Evolutionary conservation across 2,329 filamentous ascomycete species (phyloP), one percentile per base, ranked within the genome.

Genomic region (Neopestalotiopsis clavispora): DNA sequence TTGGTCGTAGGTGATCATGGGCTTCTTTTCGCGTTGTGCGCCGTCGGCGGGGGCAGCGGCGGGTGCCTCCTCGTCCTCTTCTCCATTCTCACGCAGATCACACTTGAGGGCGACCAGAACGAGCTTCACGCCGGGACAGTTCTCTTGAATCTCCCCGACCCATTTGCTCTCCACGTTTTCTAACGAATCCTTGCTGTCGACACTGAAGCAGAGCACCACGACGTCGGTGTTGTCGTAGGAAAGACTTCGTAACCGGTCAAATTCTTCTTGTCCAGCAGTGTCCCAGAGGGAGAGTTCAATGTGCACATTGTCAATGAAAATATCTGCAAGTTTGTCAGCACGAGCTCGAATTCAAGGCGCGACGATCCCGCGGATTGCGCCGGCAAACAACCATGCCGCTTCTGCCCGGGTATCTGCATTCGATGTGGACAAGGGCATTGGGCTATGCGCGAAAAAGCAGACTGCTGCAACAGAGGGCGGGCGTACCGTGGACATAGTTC

Each of bases 111-210:
- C 96, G 4, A 98, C 95, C 7, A 99, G 87, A 20, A 99, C 96
- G 60, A 99, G 89, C 81, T 97, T 97, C 72, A 98, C 96, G 69
- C 92, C 94, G 1, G 94, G 94, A 82, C 96, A 98, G 83, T 99
- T 98, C 83, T 99, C 96, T 71, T 95, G 93, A 74, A 99, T 99
- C 82, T 99, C 96, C 71, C 94, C 92, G 4, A 98, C 94, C 96
- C 96, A 99, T 84, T 99, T 99, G 75, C 94, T 95, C 81, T 97
- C 94, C 71, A 99, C 94, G 88, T 99, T 99, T 81, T 99, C 96
- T 71, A 99, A 90, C 3, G 95, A 98, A 81, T 98, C 95, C 74
- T 92, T 94, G 79, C 94, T 97, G 82, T 99, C 96, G 79, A 98
- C 93, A 76, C 93, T 96, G 84, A 98, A 99, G 86, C 96, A 99